Conservation (phyloP, 345 rosid genomes). For the Eucalyptus lansdowneana region DNA sequence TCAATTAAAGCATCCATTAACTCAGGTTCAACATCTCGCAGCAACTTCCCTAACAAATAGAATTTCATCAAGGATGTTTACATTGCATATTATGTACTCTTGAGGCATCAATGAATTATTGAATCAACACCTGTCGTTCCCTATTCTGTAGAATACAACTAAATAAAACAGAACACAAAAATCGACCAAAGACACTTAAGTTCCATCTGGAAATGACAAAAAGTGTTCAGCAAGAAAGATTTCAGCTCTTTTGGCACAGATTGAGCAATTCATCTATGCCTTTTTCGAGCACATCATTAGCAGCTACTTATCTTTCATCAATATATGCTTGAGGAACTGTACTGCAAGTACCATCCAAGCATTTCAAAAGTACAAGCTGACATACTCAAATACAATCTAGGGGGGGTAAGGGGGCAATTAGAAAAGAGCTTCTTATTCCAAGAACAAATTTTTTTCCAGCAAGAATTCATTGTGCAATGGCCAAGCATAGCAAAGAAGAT, state of each 20-base stretch:
- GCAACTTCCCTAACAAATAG: slow-evolving; percentile 45
- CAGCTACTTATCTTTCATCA: neutral
- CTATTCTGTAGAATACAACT: neutral
- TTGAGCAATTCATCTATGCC: neutral
- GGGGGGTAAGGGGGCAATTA: neutral
- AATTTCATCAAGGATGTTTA: neutral
- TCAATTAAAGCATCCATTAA: slow-evolving; percentile 69
- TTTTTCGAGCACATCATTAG: neutral
- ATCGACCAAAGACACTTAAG: neutral
- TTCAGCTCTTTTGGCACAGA: neutral
- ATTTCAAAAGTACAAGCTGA: neutral
- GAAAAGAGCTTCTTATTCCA: neutral
- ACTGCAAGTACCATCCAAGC: neutral
- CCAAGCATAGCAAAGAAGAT: neutral
- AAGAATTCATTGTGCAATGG: neutral
- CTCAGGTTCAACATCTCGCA: slow-evolving; percentile 70
- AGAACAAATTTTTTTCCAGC: neutral
- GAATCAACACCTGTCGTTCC: neutral
- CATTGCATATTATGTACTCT: neutral
- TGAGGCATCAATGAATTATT: neutral
- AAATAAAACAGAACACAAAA: neutral
- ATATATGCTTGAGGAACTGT: neutral
- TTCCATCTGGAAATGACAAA: neutral
- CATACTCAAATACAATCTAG: neutral
- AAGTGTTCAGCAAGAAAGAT: neutral